Percentiles rank a stretch among this genome's conserved stretches.
Evolutionary conservation across 768 basidiomycete species (phyloP).

Genomic region (Termitomyces titanicus): DNA sequence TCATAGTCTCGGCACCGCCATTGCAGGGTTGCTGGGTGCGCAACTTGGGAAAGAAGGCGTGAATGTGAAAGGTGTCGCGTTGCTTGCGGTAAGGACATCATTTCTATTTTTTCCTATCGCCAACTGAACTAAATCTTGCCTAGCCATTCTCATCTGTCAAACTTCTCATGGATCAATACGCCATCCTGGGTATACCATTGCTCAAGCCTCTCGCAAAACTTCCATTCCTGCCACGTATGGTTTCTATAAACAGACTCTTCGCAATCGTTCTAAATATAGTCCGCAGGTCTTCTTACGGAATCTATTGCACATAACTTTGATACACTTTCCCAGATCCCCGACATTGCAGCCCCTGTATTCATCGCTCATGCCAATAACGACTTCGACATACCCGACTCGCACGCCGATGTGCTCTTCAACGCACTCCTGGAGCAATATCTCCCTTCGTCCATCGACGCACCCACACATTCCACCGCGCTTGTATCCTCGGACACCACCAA

Average conservation of each 20-base stretch:
- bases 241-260: conserved; percentile 10
- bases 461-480: conserved; percentile 19
- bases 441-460: conserved; percentile 24
- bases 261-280: not conserved
- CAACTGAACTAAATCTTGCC: not conserved
- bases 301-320: conserved; percentile 58
- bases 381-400: conserved; percentile 65
- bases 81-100: conserved; percentile 35
- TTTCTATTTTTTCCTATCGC: not conserved
- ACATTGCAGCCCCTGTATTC: conserved; percentile 63
- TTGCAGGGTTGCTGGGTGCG: conserved; percentile 44
- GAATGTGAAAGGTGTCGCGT: conserved; percentile 41
- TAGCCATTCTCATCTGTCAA: conserved; percentile 56
- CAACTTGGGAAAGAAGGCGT: conserved; percentile 42
- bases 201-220: conserved; percentile 65
- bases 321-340: conserved; percentile 54
- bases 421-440: conserved; percentile 58
- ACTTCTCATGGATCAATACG: conserved; percentile 64
- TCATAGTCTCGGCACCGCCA: conserved; percentile 75
- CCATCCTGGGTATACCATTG: conserved; percentile 64
- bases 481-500: conserved; percentile 26
- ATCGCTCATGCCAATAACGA: conserved; percentile 77
- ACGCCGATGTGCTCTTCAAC: conserved; percentile 68
- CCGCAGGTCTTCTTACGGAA: conserved; percentile 48
- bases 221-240: conserved; percentile 61